These are phyloP conservation scores for Candida taoyuanica DNA, from an alignment of 805 yeast genomes.

Conservation along the genomic window DNA sequence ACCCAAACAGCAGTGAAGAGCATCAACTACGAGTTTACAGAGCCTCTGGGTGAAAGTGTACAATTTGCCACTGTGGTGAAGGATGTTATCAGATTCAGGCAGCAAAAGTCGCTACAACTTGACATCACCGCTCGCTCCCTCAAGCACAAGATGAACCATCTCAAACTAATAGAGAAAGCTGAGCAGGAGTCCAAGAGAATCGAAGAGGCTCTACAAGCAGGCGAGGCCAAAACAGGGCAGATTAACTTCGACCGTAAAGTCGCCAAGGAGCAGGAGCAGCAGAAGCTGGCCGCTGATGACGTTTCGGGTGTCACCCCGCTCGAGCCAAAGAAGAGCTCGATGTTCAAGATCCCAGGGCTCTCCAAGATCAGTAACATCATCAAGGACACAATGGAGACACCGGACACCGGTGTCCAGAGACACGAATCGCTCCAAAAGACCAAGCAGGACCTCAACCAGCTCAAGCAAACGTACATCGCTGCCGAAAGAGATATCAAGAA, in stretches of 20 bases:
- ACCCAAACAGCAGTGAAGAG: slow-evolving; percentile 44
- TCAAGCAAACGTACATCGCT: slow-evolving; percentile 46
- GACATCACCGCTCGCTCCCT: slow-evolving; percentile 39
- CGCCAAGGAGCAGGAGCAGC: slow-evolving; percentile 18
- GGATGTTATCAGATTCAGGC: slow-evolving; percentile 49
- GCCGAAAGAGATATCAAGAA: slow-evolving; percentile 49
- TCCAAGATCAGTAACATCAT: slow-evolving; percentile 45
- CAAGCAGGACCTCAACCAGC: slow-evolving; percentile 40
- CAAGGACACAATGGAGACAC: slow-evolving; percentile 56
- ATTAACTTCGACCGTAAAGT: slow-evolving; percentile 26
- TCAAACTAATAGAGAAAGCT: slow-evolving; percentile 36
- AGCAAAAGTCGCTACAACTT: slow-evolving; percentile 42
- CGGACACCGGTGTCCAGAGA: slow-evolving; percentile 61
- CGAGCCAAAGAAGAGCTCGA: slow-evolving; percentile 27
- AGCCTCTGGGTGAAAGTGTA: slow-evolving; percentile 68
- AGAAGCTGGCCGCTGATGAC: slow-evolving; percentile 7
- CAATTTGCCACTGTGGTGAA: slow-evolving; percentile 57
- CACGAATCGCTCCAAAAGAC: slow-evolving; percentile 44
- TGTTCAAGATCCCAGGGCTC: slow-evolving; percentile 52
- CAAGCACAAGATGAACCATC: slow-evolving; percentile 28
- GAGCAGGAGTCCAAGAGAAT: slow-evolving; percentile 43
- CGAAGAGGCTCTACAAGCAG: slow-evolving; percentile 27
- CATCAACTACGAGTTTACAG: slow-evolving; percentile 55
- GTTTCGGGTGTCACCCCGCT: slow-evolving; percentile 12
- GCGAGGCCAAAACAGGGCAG: slow-evolving; percentile 25